Base-by-base conservation (phyloP, 495 filamentous ascomycete species). In the Pseudomonodictys pantanalensis region DNA sequence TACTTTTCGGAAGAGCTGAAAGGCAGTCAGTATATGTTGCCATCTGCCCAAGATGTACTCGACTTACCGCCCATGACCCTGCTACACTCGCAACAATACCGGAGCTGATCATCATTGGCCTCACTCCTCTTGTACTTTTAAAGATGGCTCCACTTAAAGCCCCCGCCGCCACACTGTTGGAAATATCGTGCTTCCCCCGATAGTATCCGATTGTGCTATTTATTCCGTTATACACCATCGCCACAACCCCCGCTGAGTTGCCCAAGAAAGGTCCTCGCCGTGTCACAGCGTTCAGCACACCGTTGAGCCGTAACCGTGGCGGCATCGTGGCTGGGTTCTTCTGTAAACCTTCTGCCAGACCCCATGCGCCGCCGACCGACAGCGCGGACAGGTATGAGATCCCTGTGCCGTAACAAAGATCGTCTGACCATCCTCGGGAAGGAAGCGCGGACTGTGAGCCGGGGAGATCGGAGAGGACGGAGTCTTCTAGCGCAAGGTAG, bases 391-490 rank as follows among this genome's bases (percentile, higher is more conserved):
- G 81, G 73, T 98, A 98, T 62, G 90, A 95, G 32, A 92, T 85
- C 53, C 93, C 93, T 23, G 92, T 91, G 67, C 95, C 95, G 71
- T 98, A 98, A 75, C 93, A 97, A 47, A 98, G 84, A 73, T 98
- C 93, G 71, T 98, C 93, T 48, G 89, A 93, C 85, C 95, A 98
- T 65, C 93, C 93, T 70, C 95, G 86, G 25, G 91, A 96, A 3
- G 95, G 95, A 30, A 98, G 82, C 32, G 89, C 86, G 12, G 91
- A 90, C 56, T 87, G 87, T 38, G 83, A 79, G 67, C 91, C 92
- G 48, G 93, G 90, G n/a, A 95, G 81, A 67, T 92, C 81, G 33
- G 91, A 92, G 42, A 97, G 86, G 10, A 86, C 81, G 23, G 90
- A 87, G 67, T 97, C 93, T 78, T 97, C 93, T 70, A 98, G 87